Conservation (phyloP, 768 basidiomycete species). For the Boletus barrowsii region DNA sequence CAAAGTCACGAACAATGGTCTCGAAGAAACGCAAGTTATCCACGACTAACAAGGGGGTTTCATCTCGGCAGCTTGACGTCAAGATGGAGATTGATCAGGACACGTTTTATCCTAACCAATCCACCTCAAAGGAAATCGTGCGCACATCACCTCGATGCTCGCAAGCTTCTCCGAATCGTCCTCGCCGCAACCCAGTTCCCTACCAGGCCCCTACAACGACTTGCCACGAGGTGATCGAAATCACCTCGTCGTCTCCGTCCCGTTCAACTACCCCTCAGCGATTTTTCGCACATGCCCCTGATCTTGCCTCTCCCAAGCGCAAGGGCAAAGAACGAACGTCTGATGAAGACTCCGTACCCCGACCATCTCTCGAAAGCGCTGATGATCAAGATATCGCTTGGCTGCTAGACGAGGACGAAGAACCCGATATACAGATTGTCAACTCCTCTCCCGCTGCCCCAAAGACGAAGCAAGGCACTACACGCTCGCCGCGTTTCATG, state of each 20-base stretch:
- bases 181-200: neutral
- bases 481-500: neutral
- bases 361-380: neutral
- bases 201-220: conserved; percentile 23
- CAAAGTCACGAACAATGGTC: conserved; percentile 45
- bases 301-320: neutral
- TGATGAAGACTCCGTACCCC: neutral
- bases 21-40: conserved; percentile 20
- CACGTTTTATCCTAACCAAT: conserved; percentile 17
- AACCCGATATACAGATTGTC: conserved; percentile 50
- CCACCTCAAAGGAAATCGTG: neutral
- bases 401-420: conserved; percentile 66
- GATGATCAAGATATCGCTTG: conserved; percentile 52
- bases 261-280: conserved; percentile 14
- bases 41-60: conserved; percentile 24
- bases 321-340: conserved; percentile 11
- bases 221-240: conserved; percentile 28
- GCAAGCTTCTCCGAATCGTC: conserved; percentile 15
- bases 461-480: conserved; percentile 4
- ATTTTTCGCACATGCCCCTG: neutral
- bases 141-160: conserved; percentile 7
- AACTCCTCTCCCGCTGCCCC: conserved; percentile 44
- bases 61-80: conserved; percentile 41
- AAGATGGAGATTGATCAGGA: conserved; percentile 56
- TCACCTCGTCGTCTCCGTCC: conserved; percentile 31